phyloP scores from a whole-genome alignment of 768 basidiomycete species.

The Suillus weaverae region DNA sequence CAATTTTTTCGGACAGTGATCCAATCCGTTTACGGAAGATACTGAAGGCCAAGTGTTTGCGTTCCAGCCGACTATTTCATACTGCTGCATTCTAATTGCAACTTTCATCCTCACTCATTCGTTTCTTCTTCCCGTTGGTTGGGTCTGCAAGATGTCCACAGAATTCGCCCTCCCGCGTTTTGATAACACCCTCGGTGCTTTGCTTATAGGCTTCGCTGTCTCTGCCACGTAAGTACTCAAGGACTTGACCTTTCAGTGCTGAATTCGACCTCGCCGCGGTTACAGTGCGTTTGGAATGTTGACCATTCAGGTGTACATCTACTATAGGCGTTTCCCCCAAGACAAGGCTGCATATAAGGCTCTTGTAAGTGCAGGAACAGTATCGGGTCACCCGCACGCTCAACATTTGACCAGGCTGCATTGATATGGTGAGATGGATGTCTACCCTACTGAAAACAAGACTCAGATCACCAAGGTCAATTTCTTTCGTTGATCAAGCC shows the following conservation, averaged over 20 bases:
- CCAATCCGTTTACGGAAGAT: constrained; percentile 10
- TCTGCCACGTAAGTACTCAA: constrained; percentile 37
- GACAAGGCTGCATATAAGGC: constrained; percentile 53
- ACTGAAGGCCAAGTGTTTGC: constrained; percentile 12
- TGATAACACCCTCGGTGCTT: constrained; percentile 58
- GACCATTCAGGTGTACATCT: constrained; percentile 52
- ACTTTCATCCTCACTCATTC: constrained; percentile 1
- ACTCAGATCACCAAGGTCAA: neutral
- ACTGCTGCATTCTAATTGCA: neutral
- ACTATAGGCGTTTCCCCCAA: constrained; percentile 53
- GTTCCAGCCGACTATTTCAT: constrained; percentile 1
- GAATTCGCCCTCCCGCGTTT: constrained; percentile 18
- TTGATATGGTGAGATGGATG: constrained; percentile 31
- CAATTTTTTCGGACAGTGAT: constrained; percentile 10
- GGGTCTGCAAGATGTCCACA: constrained; percentile 17
- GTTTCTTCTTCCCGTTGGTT: neutral
- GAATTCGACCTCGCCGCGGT: constrained; percentile 26
- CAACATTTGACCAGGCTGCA: constrained; percentile 27
- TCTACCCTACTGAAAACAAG: neutral
- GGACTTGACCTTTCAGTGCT: neutral
- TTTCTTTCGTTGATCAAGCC: constrained; percentile 49
- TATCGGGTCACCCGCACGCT: neutral
- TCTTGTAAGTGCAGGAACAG: constrained; percentile 41
- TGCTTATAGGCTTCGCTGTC: constrained; percentile 56
- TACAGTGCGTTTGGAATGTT: constrained; percentile 52